Base-by-base conservation (phyloP, 2,329 filamentous ascomycete genomes). In the Penicillium sp. region DNA sequence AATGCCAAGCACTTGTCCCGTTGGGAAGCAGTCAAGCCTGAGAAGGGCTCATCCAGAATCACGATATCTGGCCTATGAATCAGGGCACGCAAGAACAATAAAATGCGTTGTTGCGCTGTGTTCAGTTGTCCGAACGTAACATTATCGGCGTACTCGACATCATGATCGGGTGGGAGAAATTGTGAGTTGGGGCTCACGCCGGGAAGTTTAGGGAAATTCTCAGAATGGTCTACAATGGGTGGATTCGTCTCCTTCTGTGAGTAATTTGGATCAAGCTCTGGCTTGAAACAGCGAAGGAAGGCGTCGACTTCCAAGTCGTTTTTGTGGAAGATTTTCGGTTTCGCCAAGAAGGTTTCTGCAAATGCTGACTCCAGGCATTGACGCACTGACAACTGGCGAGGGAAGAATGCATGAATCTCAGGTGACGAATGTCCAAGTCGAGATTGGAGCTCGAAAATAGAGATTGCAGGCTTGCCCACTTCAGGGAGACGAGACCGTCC, bases 371-470 rank as follows among this genome's bases (percentile, higher is more conserved):
- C 90, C 0, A 99, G 70, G 0, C 90, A 82, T 45, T 87, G 81
- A 2, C 90, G 83, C 9, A 96, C 75, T 0, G 85, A 87, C 43
- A 96, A 77, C 33, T 82, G 79, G 45, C 87, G 86, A 0, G 94
- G 93, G 75, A 97, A 96, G 71, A 95, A 91, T 47, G 90, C 86
- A 65, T 97, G 92, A 4, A 97, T 88, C 69, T 97, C 94, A 0
- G 94, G 94, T 56, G 90, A 95, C 0, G 91, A 94, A 70, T 97
- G 92, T 10, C 94, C 94, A 59, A 99, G 89, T 23, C 89, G 86
- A 0, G 85, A 81, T 70, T 97, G 94, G 7, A 99, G 84, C 57
- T 97, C 92, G 79, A 95, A 97, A 53, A 96, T 88, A 0, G 90
- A 95, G 31, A 97, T 85, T 0, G 90, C 91, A 0, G 82, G 81